A percentile compares a stretch with the other conserved stretches of the same genome.
phyloP scores from a whole-genome alignment of 306 rosid species.

The Luffa aegyptiaca region DNA sequence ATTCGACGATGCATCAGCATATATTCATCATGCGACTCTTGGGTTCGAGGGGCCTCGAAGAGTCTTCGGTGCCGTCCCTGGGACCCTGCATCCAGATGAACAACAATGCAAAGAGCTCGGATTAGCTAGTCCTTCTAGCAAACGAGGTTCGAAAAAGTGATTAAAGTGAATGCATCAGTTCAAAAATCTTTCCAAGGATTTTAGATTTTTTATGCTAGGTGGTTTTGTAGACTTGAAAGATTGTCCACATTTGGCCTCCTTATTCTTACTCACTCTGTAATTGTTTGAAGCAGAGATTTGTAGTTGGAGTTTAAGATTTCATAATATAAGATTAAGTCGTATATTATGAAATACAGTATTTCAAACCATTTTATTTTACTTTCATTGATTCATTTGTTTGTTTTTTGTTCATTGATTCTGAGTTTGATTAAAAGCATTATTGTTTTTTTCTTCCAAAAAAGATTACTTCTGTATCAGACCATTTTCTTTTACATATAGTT shows the following conservation, averaged over 20 bases:
- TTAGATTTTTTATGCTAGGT: neutral
- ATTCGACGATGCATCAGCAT: constrained; percentile 58
- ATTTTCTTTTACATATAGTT: neutral
- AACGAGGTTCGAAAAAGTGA: constrained; percentile 24
- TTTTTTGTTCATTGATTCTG: neutral
- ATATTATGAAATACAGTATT: neutral
- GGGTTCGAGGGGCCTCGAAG: constrained; percentile 67
- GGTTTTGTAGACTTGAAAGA: neutral
- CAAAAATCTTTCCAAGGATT: neutral
- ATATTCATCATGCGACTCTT: constrained; percentile 52
- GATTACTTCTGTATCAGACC: neutral
- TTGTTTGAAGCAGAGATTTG: neutral
- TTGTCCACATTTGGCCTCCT: neutral
- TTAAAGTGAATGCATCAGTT: neutral
- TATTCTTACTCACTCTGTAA: neutral
- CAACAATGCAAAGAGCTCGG: constrained; percentile 66
- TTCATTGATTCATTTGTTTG: neutral
- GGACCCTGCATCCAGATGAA: constrained; percentile 77
- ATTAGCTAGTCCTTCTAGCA: constrained; percentile 24
- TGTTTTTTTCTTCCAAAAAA: neutral
- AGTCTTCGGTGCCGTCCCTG: constrained; percentile 82
- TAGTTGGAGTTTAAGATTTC: neutral
- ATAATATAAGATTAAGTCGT: neutral
- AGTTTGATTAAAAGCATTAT: neutral
- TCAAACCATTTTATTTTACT: neutral